Evolutionary conservation across 2,329 filamentous ascomycete species (phyloP), one percentile per base, ranked within the genome.

Genomic region (Colletotrichum shisoi): DNA sequence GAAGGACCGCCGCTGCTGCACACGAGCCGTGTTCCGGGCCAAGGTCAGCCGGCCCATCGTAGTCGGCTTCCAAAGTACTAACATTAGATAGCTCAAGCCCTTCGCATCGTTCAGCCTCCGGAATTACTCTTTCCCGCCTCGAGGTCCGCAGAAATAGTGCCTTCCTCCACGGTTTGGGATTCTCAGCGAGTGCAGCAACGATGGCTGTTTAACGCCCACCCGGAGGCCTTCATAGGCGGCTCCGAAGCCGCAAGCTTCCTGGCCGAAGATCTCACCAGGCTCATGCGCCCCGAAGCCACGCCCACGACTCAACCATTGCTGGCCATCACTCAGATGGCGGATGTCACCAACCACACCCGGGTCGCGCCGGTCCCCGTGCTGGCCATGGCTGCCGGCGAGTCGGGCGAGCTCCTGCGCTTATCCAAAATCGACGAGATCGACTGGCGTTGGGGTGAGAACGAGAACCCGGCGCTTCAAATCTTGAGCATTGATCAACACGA

Each of bases 381-480:
- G 68, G 85, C 79, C 69, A 83, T 78, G 72, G 82, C 79, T 5
- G 79, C 83, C 2, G 89, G 89, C n/a, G 80, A 83, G 56, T 83
- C 81, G 15, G 85, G 87, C 1, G 84, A 89, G 70, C 76, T 85
- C 1, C 76, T 92, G 11, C 84, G 85, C 2, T 73, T 92, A 2
- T 75, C 83, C 4, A 79, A 80, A 7, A 74, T 89, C 4, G 78
- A 80, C 3, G 74, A 81, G 24, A 82, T 86, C 54, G 79, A 78
- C 54, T 85, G 84, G 77, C 79, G 81, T n/a, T 91, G 88, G 87
- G 76, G 74, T 0, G 73, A 77, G 3, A 76, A 83, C 42, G 77
- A 78, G 42, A 79, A 80, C 45, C 74, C 80, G 1, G 81, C 79
- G 57, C 74, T 91, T 27, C 77, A 79, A 17, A 77, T 87, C 1